phyloP scores from a whole-genome alignment of 2,329 filamentous ascomycete genomes.

The Reticulascus tulasneorum region DNA sequence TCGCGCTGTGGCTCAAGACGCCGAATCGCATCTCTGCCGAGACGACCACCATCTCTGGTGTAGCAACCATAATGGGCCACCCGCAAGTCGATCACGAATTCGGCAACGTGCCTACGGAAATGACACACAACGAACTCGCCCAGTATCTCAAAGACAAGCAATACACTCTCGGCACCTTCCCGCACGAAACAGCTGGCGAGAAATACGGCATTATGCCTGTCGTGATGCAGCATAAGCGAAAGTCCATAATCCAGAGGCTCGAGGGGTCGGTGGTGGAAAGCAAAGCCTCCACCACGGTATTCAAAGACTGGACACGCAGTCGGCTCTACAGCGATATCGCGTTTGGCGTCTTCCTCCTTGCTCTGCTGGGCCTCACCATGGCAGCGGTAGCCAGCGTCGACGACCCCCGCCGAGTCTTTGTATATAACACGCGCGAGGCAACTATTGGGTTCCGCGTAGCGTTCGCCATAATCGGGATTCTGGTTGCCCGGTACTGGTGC shows the following conservation, averaged over 20 bases:
- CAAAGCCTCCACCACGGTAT: background rate
- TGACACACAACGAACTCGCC: slow-evolving; percentile 12
- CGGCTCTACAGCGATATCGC: slow-evolving; percentile 13
- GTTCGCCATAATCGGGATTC: slow-evolving; percentile 15
- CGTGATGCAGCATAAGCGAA: background rate
- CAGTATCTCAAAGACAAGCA: slow-evolving; percentile 11
- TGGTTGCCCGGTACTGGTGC: slow-evolving; percentile 16
- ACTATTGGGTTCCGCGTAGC: slow-evolving; percentile 15
- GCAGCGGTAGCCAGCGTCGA: slow-evolving; percentile 16
- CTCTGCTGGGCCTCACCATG: slow-evolving; percentile 16
- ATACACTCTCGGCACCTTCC: slow-evolving; percentile 16
- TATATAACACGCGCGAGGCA: slow-evolving; percentile 5
- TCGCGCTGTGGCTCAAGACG: slow-evolving; percentile 17
- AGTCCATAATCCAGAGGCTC: background rate
- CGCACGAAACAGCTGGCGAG: background rate
- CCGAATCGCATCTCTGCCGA: slow-evolving; percentile 15
- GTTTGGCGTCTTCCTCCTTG: slow-evolving; percentile 15
- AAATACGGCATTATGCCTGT: slow-evolving; percentile 13
- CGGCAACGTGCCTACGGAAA: slow-evolving; percentile 11
- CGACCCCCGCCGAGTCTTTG: slow-evolving; percentile 15
- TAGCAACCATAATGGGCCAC: slow-evolving; percentile 19
- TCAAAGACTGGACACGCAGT: slow-evolving; percentile 9
- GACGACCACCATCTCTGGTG: slow-evolving; percentile 17
- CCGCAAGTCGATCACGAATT: slow-evolving; percentile 18
- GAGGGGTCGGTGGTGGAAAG: background rate